A percentile compares a stretch with the other conserved stretches of the same genome.
Conservation (phyloP, 331 rosid genomes). For the Cucumis variabilis region DNA sequence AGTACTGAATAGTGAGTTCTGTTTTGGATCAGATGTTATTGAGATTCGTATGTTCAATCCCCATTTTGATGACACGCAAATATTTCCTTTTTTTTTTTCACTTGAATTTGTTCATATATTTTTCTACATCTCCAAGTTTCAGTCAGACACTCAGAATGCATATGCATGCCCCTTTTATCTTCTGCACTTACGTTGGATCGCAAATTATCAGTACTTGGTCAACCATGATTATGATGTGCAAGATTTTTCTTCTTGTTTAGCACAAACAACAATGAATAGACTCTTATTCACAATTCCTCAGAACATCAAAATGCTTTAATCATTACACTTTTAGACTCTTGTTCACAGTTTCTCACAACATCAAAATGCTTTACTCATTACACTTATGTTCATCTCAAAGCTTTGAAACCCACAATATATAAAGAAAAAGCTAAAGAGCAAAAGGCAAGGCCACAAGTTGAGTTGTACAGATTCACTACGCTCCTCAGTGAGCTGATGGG, state of each 20-base stretch:
- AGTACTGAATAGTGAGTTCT: too few species aligned
- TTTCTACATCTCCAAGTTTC: not conserved
- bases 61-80: too few species aligned
- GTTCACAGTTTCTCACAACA: not conserved
- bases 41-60: not conserved
- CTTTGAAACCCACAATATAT: conserved; percentile 13
- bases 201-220: not conserved
- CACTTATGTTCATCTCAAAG: conserved; percentile 15
- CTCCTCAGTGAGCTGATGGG: not conserved
- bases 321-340: conserved; percentile 7
- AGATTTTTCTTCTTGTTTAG: not conserved
- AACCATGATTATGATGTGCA: not conserved
- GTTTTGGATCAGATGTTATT: not conserved
- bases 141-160: not conserved
- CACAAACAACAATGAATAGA: not conserved
- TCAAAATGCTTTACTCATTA: conserved; percentile 8
- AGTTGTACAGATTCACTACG: not conserved
- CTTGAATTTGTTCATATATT: not conserved
- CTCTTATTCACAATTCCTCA: not conserved
- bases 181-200: not conserved
- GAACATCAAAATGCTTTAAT: not conserved
- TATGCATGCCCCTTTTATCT: not conserved
- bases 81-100: not conserved
- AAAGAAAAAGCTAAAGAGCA: not conserved
- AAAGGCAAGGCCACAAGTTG: conserved; percentile 22